These are phyloP conservation scores for Xanthoceras sorbifolium DNA, from an alignment of 345 rosid species.

Conservation along the genomic window DNA sequence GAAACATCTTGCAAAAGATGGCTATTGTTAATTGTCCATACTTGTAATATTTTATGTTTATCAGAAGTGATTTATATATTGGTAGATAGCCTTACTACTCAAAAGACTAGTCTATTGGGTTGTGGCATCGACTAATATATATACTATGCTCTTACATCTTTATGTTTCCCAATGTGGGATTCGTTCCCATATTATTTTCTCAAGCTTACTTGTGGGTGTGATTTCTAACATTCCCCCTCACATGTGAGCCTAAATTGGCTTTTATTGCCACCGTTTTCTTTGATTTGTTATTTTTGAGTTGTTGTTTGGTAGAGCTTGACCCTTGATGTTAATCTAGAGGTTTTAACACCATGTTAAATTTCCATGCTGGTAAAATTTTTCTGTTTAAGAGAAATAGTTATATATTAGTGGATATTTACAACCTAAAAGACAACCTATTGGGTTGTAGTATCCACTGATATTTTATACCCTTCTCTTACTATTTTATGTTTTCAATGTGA, in stretches of 20 bases:
- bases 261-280: neutral
- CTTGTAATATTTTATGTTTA: neutral
- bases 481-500: neutral
- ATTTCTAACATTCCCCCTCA: too few relatives aligned
- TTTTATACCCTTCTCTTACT: neutral
- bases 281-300: too few relatives aligned
- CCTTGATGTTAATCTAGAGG: neutral
- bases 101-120: neutral
- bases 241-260: neutral
- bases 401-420: neutral
- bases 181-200: neutral
- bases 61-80: neutral
- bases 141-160: neutral
- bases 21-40: neutral
- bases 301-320: neutral
- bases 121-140: neutral
- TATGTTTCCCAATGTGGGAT: neutral
- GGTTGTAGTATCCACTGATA: neutral
- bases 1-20: neutral
- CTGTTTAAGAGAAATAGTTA: neutral
- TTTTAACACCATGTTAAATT: neutral
- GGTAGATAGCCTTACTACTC: neutral
- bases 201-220: neutral
- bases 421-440: neutral
- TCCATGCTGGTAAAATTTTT: neutral